phyloP scores from a whole-genome alignment of 1,284 basidiomycete species.

The Puccinia hordei region DNA sequence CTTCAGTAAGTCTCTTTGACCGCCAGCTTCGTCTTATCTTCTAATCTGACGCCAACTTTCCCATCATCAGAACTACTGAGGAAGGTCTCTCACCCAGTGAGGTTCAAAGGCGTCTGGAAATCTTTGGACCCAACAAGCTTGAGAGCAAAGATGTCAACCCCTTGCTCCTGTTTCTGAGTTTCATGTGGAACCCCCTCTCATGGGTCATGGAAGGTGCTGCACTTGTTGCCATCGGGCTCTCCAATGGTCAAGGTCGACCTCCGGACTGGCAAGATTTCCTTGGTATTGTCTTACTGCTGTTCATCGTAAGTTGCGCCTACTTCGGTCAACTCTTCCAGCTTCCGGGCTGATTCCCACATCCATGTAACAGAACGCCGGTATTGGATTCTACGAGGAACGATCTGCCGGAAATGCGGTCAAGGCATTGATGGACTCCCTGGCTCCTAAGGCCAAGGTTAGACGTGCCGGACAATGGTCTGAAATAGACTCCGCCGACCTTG shows the following conservation, averaged over 20 bases:
- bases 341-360: not conserved
- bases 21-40: too few relatives aligned
- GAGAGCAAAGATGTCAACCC: conserved; percentile 85
- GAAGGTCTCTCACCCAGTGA: conserved; percentile 76
- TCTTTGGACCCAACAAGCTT: conserved; percentile 96
- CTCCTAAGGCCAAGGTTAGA: conserved; percentile 90
- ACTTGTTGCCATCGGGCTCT: conserved; percentile 90
- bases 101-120: conserved; percentile 78
- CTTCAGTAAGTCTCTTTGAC: conserved; percentile 74
- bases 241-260: conserved; percentile 81
- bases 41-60: not conserved
- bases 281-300: conserved; percentile 86
- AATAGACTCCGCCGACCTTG: conserved; percentile 76
- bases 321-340: not conserved
- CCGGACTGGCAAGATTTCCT: conserved; percentile 98
- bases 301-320: conserved; percentile 64
- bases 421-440: conserved; percentile 97
- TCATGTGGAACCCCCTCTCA: conserved; percentile 69
- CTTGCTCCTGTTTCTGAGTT: conserved; percentile 67
- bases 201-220: conserved; percentile 99
- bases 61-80: conserved; percentile 63
- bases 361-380: conserved; percentile 72
- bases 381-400: conserved; percentile 97
- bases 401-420: conserved; percentile 98
- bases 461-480: conserved; percentile 80